phyloP scores from a whole-genome alignment of 2,329 filamentous ascomycete genomes.

The Verticillium albo-atrum region DNA sequence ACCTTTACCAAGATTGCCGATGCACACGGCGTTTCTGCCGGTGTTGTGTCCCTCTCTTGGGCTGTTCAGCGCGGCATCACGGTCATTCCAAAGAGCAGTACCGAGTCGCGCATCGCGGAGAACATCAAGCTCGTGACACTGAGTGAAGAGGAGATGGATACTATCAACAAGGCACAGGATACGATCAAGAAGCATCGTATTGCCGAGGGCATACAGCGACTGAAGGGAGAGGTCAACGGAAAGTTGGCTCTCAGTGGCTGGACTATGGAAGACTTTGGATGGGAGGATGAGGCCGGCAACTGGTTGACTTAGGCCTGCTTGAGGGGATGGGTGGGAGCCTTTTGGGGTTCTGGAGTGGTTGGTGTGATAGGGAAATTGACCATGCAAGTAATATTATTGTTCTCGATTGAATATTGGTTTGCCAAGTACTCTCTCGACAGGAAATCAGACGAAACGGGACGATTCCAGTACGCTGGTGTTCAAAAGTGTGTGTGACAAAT shows the following conservation, averaged over 20 bases:
- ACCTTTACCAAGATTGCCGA: constrained; percentile 18
- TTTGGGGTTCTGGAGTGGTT: too few species aligned
- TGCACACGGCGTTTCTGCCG: constrained; percentile 16
- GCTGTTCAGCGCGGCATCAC: constrained; percentile 18
- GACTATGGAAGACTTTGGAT: constrained; percentile 19
- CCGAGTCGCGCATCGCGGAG: constrained; percentile 15
- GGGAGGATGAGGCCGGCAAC: constrained; percentile 21
- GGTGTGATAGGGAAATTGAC: too few species aligned
- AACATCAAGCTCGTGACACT: constrained; percentile 19
- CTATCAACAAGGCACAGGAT: constrained; percentile 18
- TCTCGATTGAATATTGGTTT: too few species aligned
- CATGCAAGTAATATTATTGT: too few species aligned
- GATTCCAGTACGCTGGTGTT: too few species aligned
- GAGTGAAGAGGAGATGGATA: constrained; percentile 18
- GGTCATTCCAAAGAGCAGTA: constrained; percentile 19
- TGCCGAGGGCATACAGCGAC: constrained; percentile 11
- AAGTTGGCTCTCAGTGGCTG: constrained; percentile 16
- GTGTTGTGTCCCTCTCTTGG: constrained; percentile 20
- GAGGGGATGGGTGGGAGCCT: too few species aligned
- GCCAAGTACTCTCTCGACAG: too few species aligned
- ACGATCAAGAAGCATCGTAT: constrained; percentile 15
- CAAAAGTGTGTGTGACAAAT: too few species aligned
- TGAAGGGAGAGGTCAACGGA: constrained; percentile 15
- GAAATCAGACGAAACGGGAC: too few species aligned
- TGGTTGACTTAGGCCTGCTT: constrained; percentile 13